Base-by-base conservation (phyloP, 148 eudicot species). In the Fagopyrum esculentum region DNA sequence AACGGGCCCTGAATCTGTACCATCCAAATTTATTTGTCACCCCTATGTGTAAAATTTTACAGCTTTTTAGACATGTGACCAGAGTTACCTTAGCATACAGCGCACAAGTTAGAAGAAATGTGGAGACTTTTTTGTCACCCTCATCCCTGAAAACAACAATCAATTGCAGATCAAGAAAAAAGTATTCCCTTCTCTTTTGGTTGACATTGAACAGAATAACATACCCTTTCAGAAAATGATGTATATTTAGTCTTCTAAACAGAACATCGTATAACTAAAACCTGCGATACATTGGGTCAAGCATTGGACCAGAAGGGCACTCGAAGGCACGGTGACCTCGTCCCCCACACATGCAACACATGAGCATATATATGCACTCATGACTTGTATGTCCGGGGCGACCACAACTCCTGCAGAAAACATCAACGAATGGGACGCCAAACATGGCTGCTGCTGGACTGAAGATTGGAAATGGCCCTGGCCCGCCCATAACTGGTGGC, bases 271-370 rank as follows among this genome's bases (percentile, higher is more conserved):
- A 61, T 22, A 35, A 50, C 80, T 80, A 83, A 77, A 77, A 80
- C 54, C 83, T 77, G 10, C 85, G 85, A 77, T 77, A 80, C 1
- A 74, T 45, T 45, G 76, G n/a, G 75, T 75, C 60, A 51, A 83
- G 78, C 78, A 83, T 72, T 30, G 83, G 72, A 11, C 76, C 83
- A 1, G 85, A 83, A 40, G 82, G 82, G 56, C 85, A 83, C 61
- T 80, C 83, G 15, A 80, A 74, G n/a, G 74, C 75, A 2, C 80
- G 80, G 64, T 83, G 85, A 16, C 85, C 85, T 11, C 77, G 80
- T 45, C 82, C 78, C 9, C 85, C 81, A 72, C 82, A 83, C 9
- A 54, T 52, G 73, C 70, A 74, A 64, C 85, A 83, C 77, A 77
- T 74, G 64, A 80, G 29, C 78, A 77, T 77, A 69, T 73, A 69